Base-by-base conservation (phyloP, 805 yeast species). In the Sugiyamaella americana region DNA sequence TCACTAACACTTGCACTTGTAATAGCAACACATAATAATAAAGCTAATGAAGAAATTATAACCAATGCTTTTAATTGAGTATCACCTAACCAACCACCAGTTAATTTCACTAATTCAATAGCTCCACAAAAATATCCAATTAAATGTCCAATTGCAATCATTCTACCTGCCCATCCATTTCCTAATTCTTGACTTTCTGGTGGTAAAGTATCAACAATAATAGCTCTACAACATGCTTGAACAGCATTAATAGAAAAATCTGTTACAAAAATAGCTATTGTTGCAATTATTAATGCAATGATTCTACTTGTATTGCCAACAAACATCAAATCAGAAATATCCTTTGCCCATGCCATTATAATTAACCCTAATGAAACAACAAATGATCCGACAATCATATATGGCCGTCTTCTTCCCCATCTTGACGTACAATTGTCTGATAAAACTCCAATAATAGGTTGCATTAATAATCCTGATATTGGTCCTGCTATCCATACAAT, bases 401-500 rank as follows among this genome's bases (percentile, higher is more conserved):
- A 80, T 1, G 83, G 82, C 37, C 78, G 65, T 49, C 86, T 58
- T 49, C 83, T 65, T 2, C 86, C 86, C 34, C 51, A 54, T 16
- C 35, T 32, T 32, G 52, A 51, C 2, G 62, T 51, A 43, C 65
- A 60, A 22, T 57, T 59, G 58, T 80, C 86, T 43, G 82, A 75
- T 41, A 77, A 55, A 8, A 76, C 65, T 0, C 86, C 86, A 24
- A 79, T 74, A 2, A 80, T 63, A 0, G 86, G 86, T 60, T 80
- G 85, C 4, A 82, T 81, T 11, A 80, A 52, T 1, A 81, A 69
- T 1, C 86, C 86, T 10, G 82, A 75, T 11, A 79, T 55, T 0
- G 86, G 86, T 1, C 86, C 84, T 1, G 84, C 84, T n/a, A 79
- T 69, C 86, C 86, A 80, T 2, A 80, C 72, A 32, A 80, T 61